Conservation (phyloP, 192 early-diverging fungal species). For the Pilobolus umbonatus region DNA sequence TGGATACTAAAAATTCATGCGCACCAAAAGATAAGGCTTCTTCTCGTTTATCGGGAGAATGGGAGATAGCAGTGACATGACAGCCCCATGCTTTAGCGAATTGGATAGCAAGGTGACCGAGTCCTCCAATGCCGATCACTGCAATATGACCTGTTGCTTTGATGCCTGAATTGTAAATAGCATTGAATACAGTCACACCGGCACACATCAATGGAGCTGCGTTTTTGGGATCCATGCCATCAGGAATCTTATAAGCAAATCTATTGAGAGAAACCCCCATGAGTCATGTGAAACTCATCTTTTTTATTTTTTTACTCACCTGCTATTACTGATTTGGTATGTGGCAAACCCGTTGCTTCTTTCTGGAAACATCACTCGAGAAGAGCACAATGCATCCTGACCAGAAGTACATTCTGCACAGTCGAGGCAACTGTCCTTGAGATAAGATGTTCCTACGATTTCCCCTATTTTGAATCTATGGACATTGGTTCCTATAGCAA, state of each 20-base stretch:
- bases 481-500: constrained; percentile 54
- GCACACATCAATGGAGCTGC: constrained; percentile 80
- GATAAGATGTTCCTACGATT: constrained; percentile 54
- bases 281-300: background rate
- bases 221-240: constrained; percentile 41
- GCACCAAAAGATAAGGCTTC: constrained; percentile 54
- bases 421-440: constrained; percentile 42
- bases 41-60: constrained; percentile 41
- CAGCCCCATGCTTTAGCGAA: constrained; percentile 47
- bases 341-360: constrained; percentile 59
- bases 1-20: constrained; percentile 40
- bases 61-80: constrained; percentile 49
- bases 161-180: constrained; percentile 57
- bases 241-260: constrained; percentile 66
- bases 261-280: constrained; percentile 12
- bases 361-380: constrained; percentile 48
- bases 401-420: constrained; percentile 48
- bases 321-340: constrained; percentile 36
- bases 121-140: constrained; percentile 67
- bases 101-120: constrained; percentile 57
- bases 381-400: constrained; percentile 47
- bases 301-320: background rate
- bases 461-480: constrained; percentile 52
- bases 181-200: constrained; percentile 70
- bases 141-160: constrained; percentile 62